phyloP scores from a whole-genome alignment of 768 basidiomycete genomes.

The Kockovaella imperatae region DNA sequence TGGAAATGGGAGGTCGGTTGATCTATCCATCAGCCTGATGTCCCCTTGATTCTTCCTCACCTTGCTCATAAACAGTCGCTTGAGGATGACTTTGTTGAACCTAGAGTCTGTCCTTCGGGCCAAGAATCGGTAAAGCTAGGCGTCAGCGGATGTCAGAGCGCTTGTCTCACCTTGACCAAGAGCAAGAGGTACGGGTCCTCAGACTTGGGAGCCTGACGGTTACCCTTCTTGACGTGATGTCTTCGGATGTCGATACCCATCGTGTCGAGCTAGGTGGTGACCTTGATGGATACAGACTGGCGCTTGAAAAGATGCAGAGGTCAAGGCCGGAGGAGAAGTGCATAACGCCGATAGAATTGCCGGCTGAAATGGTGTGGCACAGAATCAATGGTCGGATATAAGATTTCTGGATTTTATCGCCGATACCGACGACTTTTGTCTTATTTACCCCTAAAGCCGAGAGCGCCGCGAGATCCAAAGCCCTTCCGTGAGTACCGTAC shows the following conservation, averaged over 20 bases:
- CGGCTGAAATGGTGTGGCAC: no score
- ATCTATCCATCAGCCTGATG: constrained; percentile 39
- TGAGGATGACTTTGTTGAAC: constrained; percentile 96
- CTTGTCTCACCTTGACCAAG: constrained; percentile 76
- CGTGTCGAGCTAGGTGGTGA: no score
- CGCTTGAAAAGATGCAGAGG: no score
- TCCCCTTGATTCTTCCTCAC: constrained; percentile 13
- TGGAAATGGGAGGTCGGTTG: constrained; percentile 93
- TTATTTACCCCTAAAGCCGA: no score
- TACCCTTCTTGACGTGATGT: constrained; percentile 99
- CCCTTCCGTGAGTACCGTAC: no score
- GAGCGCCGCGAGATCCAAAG: no score
- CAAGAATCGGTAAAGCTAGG: constrained; percentile 93
- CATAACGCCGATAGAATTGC: no score
- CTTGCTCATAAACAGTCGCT: constrained; percentile 86
- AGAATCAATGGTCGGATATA: no score
- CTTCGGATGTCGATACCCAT: constrained; percentile 88
- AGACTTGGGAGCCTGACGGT: constrained; percentile 89
- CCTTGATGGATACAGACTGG: no score
- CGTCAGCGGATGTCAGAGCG: background rate
- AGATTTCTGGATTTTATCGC: no score
- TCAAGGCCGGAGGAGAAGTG: background rate
- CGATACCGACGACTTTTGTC: no score
- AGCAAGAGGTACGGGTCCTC: constrained; percentile 98
- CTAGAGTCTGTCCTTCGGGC: constrained; percentile 89